Evolutionary conservation across 768 basidiomycete genomes (phyloP), one percentile per base, ranked within the genome.

Genomic region (Boletus vermiculosoides): DNA sequence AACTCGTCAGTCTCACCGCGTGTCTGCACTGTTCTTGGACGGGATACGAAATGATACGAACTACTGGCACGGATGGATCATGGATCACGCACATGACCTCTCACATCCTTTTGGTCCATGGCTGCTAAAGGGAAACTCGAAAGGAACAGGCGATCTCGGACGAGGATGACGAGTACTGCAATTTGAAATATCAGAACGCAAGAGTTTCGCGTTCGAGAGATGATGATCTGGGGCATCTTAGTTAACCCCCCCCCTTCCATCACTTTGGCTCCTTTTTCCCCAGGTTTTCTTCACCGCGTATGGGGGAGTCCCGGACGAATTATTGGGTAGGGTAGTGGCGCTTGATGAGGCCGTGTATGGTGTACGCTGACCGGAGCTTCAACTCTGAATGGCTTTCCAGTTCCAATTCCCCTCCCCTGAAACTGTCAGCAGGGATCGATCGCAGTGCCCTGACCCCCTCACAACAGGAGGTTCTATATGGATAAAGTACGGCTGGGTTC

Each of bases 181-280:
- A 65, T 64, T 64, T 64, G 60, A 64, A 64, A 64, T 64, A 39
- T 12, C 30, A 7, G 45, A 64, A 64, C 37, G n/a, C 52, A 56
- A 65, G 56, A 66, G 45, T 40, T 52, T 65, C 60, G 60, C 16
- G 9, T 40, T 7, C 10, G 12, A 10, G 30, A 45, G 30, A 55
- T n/a, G n/a, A n/a, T n/a, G n/a, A n/a, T 45, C 34, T 18, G 31
- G 41, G 25, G 23, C 10, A 16, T 12, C 22, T 20, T 11, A 34
- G n/a, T 15, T n/a, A 30, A 28, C 36, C 53, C 34, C 53, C 34
- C 53, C 23, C 33, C 31, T 18, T 20, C 40, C 40, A 5, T 11
- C n/a, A 6, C n/a, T 15, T 15, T 44, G 39, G n/a, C 39, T 2
- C 25, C 42, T 7, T 25, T 46, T 31, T 6, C n/a, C 9, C 46